Evolutionary conservation across 768 basidiomycete genomes (phyloP).

Genomic region (Termitomyces sp.): DNA sequence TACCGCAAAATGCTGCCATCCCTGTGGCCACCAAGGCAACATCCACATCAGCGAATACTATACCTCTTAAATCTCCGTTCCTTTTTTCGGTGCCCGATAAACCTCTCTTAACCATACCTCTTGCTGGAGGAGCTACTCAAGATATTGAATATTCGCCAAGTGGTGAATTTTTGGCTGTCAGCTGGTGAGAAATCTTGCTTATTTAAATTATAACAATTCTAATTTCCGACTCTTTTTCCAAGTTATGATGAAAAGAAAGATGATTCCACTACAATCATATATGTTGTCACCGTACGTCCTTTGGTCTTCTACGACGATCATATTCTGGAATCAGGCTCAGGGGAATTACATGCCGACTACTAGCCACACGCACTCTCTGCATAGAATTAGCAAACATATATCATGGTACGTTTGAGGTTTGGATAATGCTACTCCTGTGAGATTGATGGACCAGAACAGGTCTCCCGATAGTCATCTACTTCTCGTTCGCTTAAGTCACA

Average conservation of each 20-base stretch:
- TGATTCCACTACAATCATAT: constrained; percentile 3
- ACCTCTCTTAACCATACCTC: not conserved
- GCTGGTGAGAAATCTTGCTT: not conserved
- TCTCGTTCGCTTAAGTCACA: constrained; percentile 10
- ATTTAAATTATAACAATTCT: not conserved
- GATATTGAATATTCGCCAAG: constrained; percentile 15
- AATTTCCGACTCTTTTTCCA: not conserved
- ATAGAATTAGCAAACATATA: constrained; percentile 2
- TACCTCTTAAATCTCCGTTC: not conserved
- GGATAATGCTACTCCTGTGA: too few species aligned
- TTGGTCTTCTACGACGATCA: not conserved
- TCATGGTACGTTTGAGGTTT: constrained; percentile 6
- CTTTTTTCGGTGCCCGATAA: not conserved
- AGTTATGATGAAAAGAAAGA: constrained; percentile 5
- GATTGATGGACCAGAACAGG: not conserved
- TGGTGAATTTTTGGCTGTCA: constrained; percentile 10
- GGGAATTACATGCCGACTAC: not conserved
- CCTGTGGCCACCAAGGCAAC: not conserved
- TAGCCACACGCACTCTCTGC: not conserved
- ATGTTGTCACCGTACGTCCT: not conserved
- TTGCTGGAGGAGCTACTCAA: constrained; percentile 3
- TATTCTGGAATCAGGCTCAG: not conserved
- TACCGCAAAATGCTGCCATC: not conserved
- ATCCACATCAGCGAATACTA: not conserved
- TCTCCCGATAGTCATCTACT: constrained; percentile 1